A percentile compares a stretch with the other conserved stretches of the same genome.
Evolutionary conservation across 2,329 filamentous ascomycete species (phyloP).

Genomic region (Fonsecaea pugnacius): DNA sequence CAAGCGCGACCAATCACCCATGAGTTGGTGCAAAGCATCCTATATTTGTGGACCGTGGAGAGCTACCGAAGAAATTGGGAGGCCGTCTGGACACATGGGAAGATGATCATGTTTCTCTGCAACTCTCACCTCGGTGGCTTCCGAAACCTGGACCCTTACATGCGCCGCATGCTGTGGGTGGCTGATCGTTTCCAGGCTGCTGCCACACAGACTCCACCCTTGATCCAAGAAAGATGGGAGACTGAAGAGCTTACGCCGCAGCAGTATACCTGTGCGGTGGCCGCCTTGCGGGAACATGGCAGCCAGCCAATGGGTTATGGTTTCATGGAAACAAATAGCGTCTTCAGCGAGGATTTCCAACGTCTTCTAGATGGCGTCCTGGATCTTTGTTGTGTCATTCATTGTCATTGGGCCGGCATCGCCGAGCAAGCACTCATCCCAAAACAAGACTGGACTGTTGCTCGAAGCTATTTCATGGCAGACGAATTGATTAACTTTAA

Average conservation of each 20-base stretch:
- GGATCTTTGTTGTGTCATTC: constrained; percentile 23
- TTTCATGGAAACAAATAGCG: constrained; percentile 9
- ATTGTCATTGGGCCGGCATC: constrained; percentile 21
- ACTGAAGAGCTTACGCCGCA: constrained; percentile 18
- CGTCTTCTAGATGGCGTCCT: constrained; percentile 11
- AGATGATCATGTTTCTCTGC: constrained; percentile 25
- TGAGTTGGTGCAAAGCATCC: constrained; percentile 26
- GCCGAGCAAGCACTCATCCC: constrained; percentile 13
- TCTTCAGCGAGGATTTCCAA: constrained; percentile 21
- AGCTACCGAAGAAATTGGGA: constrained; percentile 31
- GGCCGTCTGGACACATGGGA: constrained; percentile 20
- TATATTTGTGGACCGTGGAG: constrained; percentile 28
- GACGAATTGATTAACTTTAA: constrained; percentile 24
- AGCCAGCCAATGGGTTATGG: constrained; percentile 19
- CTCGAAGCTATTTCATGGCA: constrained; percentile 22
- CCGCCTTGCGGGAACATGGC: constrained; percentile 14
- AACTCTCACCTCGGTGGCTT: constrained; percentile 26
- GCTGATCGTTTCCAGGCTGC: constrained; percentile 29
- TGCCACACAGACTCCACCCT: constrained; percentile 21
- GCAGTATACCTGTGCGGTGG: constrained; percentile 14
- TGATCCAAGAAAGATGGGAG: constrained; percentile 26
- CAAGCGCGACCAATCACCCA: constrained; percentile 21
- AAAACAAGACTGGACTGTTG: constrained; percentile 23
- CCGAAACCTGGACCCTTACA: constrained; percentile 23
- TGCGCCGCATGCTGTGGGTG: constrained; percentile 28